Evolutionary conservation across 2,329 filamentous ascomycete genomes (phyloP).

Genomic region (Talaromyces sp.): DNA sequence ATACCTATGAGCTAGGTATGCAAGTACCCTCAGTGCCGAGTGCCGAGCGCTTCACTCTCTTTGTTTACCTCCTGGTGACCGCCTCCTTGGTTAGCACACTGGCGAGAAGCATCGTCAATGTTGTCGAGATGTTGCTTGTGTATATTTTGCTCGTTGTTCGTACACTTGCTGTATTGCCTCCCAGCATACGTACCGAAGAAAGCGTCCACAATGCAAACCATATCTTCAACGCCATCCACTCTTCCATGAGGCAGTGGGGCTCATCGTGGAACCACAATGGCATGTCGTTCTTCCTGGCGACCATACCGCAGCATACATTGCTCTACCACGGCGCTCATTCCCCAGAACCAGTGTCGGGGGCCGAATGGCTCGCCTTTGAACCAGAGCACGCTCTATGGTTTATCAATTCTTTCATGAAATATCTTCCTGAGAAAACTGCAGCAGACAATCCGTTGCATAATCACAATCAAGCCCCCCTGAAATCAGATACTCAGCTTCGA

Average conservation of each 20-base stretch:
- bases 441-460: too few species aligned
- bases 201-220: constrained; percentile 52
- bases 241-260: constrained; percentile 69
- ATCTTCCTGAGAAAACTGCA: background rate
- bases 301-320: constrained; percentile 58
- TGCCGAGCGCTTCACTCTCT: too few species aligned
- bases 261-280: constrained; percentile 70
- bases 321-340: constrained; percentile 60
- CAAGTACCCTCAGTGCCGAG: too few species aligned
- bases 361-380: constrained; percentile 73
- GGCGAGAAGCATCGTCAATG: too few species aligned
- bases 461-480: background rate
- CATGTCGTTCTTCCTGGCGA: constrained; percentile 64
- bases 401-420: constrained; percentile 33
- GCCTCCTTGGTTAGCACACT: too few species aligned
- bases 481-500: background rate
- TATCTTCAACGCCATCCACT: constrained; percentile 69
- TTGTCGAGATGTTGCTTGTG: too few species aligned
- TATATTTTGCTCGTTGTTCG: too few species aligned
- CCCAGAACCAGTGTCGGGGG: constrained; percentile 45
- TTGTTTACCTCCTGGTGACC: too few species aligned
- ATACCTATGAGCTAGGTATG: too few species aligned
- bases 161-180: too few species aligned
- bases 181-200: too few species aligned
- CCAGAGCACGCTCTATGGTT: constrained; percentile 67